Evolutionary conservation across 805 yeast species (phyloP).

Genomic region (Diddensiella santjacobensis): DNA sequence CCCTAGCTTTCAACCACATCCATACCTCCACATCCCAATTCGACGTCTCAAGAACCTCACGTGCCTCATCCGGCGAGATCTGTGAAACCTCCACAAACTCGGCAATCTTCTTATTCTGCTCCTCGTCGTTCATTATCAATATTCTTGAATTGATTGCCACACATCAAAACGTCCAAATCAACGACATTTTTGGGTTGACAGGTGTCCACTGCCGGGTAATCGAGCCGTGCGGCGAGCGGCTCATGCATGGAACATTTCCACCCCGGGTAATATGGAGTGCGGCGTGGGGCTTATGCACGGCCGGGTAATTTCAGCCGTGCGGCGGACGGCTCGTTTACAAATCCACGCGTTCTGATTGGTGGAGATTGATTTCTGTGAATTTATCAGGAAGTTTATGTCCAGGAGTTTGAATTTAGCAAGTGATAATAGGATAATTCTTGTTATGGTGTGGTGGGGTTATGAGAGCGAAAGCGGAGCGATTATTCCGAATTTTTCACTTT

Average conservation of each 20-base stretch:
- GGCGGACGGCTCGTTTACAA: background rate
- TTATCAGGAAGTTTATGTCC: too few species aligned
- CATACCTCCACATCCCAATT: constrained; percentile 32
- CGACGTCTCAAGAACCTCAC: constrained; percentile 34
- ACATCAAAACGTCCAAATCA: too few species aligned
- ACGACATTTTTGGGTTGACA: too few species aligned
- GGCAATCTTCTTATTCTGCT: constrained; percentile 24
- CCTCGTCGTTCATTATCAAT: constrained; percentile 11
- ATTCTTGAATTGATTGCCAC: background rate
- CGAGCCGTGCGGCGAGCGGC: too few species aligned
- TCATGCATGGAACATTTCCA: too few species aligned
- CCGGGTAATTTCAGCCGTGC: background rate
- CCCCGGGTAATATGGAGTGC: too few species aligned
- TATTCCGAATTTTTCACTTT: constrained; percentile 1
- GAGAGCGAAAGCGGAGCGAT: too few species aligned
- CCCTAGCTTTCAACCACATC: background rate
- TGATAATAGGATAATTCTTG: too few species aligned
- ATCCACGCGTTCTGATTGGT: background rate
- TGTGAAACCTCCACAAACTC: constrained; percentile 39
- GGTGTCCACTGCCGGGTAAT: too few species aligned
- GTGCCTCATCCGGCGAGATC: constrained; percentile 39
- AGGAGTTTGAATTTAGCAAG: too few species aligned
- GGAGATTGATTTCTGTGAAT: background rate
- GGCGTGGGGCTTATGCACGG: too few species aligned
- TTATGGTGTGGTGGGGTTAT: too few species aligned